phyloP scores from a whole-genome alignment of 1,139 yeast genomes.

The Kurtzmaniella quercitrusa region DNA sequence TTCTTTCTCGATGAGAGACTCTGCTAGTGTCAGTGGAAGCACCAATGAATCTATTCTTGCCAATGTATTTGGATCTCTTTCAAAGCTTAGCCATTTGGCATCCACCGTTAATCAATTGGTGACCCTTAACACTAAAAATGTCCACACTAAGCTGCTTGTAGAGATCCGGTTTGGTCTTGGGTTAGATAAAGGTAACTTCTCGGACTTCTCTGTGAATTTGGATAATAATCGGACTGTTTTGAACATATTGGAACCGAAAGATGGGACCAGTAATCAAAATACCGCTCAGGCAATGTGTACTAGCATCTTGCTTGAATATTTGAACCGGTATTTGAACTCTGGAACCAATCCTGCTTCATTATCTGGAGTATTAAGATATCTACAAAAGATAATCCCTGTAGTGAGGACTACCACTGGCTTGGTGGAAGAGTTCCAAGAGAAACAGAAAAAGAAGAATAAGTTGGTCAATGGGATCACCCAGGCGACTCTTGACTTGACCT shows the following conservation, averaged over 20 bases:
- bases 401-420: background rate
- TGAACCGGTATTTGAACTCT: conserved; percentile 5
- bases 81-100: conserved; percentile 29
- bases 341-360: background rate
- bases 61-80: conserved; percentile 25
- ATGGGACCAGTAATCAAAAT: conserved; percentile 11
- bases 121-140: conserved; percentile 20
- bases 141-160: conserved; percentile 22
- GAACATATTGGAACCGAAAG: conserved; percentile 8
- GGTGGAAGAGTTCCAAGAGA: background rate
- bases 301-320: conserved; percentile 18
- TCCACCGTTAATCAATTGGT: conserved; percentile 31
- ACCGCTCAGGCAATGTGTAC: conserved; percentile 9
- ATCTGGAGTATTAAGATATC: conserved; percentile 5
- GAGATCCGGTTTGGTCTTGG: conserved; percentile 28
- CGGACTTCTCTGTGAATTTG: conserved; percentile 15
- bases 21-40: background rate
- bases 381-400: conserved; percentile 3
- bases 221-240: conserved; percentile 6
- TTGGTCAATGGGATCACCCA: conserved; percentile 30
- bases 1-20: background rate
- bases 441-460: conserved; percentile 20
- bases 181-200: conserved; percentile 19
- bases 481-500: conserved; percentile 30
- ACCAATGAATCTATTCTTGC: conserved; percentile 15